Conservation (phyloP, 2,329 filamentous ascomycete genomes). For the Colletotrichum orbiculare region DNA sequence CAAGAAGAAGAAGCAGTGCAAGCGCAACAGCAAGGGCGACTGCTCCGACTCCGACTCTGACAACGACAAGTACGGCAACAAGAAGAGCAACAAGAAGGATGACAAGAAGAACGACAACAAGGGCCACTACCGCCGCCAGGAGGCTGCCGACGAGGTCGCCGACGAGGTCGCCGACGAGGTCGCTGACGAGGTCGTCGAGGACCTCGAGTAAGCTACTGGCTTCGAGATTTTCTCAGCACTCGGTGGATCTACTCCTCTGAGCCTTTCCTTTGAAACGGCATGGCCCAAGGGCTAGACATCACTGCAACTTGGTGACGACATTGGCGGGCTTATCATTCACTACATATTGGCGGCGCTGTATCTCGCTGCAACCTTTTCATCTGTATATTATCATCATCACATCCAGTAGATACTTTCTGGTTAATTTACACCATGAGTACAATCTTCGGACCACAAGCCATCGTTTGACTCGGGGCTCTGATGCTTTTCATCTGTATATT, state of each 20-base stretch:
- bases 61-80: constrained; percentile 6
- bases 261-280: no score
- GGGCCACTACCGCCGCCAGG: constrained; percentile 3
- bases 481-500: not conserved
- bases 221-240: no score
- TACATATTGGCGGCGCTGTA: no score
- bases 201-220: not conserved
- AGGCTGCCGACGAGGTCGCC: not conserved
- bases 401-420: not conserved
- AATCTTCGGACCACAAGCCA: no score
- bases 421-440: not conserved
- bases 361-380: not conserved
- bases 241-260: no score
- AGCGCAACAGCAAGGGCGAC: constrained; percentile 32
- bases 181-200: not conserved
- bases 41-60: constrained; percentile 22
- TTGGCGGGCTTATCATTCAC: no score
- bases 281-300: no score
- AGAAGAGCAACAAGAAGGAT: constrained; percentile 14
- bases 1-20: constrained; percentile 30
- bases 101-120: constrained; percentile 18
- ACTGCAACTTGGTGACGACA: no score
- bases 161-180: not conserved
- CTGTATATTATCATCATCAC: not conserved
- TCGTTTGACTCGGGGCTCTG: no score